Evolutionary conservation across 257 asterid genomes (phyloP).

Genomic region (Solanum arcanum): DNA sequence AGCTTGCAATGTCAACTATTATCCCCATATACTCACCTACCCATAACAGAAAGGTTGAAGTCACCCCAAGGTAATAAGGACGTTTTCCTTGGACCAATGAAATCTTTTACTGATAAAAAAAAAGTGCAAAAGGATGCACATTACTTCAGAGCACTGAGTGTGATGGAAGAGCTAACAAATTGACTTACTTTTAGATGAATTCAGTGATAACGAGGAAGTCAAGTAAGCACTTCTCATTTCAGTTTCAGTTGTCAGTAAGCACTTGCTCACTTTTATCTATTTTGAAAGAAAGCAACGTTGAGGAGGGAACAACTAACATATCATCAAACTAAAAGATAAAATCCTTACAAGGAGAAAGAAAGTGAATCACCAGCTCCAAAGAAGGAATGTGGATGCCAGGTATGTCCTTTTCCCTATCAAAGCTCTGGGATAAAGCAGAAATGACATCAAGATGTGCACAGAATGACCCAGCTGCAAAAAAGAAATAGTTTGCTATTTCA

Average conservation of each 20-base stretch:
- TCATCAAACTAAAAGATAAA: constrained; percentile 16
- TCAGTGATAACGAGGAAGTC: not conserved
- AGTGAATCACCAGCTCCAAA: constrained; percentile 91
- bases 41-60: not conserved
- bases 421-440: constrained; percentile 42
- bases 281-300: not conserved
- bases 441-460: not conserved
- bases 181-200: not conserved
- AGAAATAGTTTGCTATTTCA: not conserved
- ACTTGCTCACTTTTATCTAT: not conserved
- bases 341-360: constrained; percentile 69
- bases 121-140: not conserved
- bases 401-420: constrained; percentile 73
- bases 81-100: not conserved
- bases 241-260: not conserved
- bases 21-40: not conserved
- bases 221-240: not conserved
- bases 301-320: not conserved
- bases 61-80: not conserved
- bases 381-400: constrained; percentile 63
- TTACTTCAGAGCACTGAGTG: not conserved
- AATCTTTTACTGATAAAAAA: not conserved
- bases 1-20: not conserved
- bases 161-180: not conserved
- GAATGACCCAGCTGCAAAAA: not conserved